Conservation (phyloP, 441 rosid genomes). For the Melianthus villosus region DNA sequence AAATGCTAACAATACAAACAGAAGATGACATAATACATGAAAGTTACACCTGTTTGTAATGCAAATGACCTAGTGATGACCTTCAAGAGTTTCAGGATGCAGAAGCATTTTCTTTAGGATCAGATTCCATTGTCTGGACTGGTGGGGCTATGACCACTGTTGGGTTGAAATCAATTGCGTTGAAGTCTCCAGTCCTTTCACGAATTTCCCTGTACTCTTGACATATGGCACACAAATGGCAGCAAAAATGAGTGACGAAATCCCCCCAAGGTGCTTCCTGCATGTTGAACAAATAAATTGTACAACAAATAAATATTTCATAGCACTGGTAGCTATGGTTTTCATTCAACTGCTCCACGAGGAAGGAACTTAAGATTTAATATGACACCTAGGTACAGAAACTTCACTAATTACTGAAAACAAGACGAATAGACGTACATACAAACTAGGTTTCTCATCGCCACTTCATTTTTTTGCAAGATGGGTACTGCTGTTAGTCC, state of each 20-base stretch:
- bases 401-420: too few species aligned
- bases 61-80: too few species aligned
- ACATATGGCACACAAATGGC: conserved; percentile 82
- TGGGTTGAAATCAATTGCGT: conserved; percentile 21
- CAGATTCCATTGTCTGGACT: conserved; percentile 50
- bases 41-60: too few species aligned
- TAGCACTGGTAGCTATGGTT: neutral
- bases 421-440: too few species aligned
- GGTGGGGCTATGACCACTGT: conserved; percentile 48
- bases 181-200: conserved; percentile 27
- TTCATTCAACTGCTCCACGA: neutral
- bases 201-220: conserved; percentile 79
- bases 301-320: neutral
- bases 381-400: too few species aligned
- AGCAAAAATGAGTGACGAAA: conserved; percentile 57
- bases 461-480: too few species aligned
- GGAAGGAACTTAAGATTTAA: too few species aligned
- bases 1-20: too few species aligned
- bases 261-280: conserved; percentile 95
- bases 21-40: too few species aligned
- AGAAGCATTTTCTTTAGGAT: conserved; percentile 5
- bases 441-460: too few species aligned
- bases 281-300: conserved; percentile 7
- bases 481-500: too few species aligned
- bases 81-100: too few species aligned